These are phyloP conservation scores for Neodidymelliopsis sp. DNA, from an alignment of 2,329 filamentous ascomycete species.

Conservation along the genomic window DNA sequence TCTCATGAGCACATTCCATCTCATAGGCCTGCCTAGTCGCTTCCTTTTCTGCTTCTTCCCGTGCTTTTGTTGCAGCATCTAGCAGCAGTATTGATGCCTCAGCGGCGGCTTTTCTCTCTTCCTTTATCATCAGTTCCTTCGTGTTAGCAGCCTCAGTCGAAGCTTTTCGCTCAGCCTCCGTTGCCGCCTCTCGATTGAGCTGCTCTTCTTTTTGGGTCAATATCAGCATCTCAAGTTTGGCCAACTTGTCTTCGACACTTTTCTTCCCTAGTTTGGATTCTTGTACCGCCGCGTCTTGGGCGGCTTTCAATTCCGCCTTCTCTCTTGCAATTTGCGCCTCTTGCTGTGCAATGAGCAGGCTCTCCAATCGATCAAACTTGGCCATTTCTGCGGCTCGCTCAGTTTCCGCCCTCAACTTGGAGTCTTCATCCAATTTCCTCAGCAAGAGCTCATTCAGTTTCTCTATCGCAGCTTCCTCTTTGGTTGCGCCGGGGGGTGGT, in stretches of 20 bases:
- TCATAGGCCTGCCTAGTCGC: constrained; percentile 43
- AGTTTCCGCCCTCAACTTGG: constrained; percentile 36
- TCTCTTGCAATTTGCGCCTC: constrained; percentile 48
- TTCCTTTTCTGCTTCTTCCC: constrained; percentile 43
- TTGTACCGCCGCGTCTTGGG: constrained; percentile 45
- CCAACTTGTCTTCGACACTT: constrained; percentile 42
- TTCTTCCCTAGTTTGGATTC: too few relatives aligned
- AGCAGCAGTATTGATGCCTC: constrained; percentile 37
- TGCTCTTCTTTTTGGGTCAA: constrained; percentile 52
- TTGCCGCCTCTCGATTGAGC: constrained; percentile 43
- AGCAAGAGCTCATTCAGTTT: constrained; percentile 41
- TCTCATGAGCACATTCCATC: constrained; percentile 57
- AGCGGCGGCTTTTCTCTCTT: constrained; percentile 51
- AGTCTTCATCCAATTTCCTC: constrained; percentile 40
- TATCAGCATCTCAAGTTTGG: constrained; percentile 48
- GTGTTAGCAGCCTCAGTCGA: constrained; percentile 58
- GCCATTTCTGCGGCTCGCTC: constrained; percentile 45
- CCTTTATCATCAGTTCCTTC: constrained; percentile 58
- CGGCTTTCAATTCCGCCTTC: constrained; percentile 44
- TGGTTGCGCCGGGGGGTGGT: constrained; percentile 30
- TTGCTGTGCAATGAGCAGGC: constrained; percentile 45
- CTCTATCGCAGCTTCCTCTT: constrained; percentile 43
- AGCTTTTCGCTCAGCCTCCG: constrained; percentile 38
- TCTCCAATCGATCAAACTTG: constrained; percentile 48
- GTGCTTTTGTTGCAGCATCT: constrained; percentile 41